These are phyloP conservation scores for Schrenkiella parvula DNA, from an alignment of 345 rosid species.

Conservation along the genomic window DNA sequence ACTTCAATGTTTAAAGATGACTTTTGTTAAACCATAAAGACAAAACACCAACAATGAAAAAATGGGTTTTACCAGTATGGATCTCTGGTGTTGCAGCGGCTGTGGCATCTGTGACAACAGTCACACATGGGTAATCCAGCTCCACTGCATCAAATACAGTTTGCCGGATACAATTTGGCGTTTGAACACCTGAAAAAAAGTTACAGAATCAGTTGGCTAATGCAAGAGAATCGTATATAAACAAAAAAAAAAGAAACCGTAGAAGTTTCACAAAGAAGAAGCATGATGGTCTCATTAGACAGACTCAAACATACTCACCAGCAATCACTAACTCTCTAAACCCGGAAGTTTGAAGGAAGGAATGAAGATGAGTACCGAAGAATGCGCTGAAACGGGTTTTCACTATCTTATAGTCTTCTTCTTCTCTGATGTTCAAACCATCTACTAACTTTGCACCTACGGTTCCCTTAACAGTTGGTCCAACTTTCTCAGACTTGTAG, in stretches of 20 bases:
- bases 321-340: slow-evolving; percentile 49
- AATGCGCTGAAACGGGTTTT: slow-evolving; percentile 90
- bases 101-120: slow-evolving; percentile 72
- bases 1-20: background rate
- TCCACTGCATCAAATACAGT: slow-evolving; percentile 88
- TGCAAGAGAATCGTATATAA: background rate
- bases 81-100: slow-evolving; percentile 84
- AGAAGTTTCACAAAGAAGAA: background rate
- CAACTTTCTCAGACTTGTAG: slow-evolving; percentile 49
- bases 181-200: slow-evolving; percentile 58
- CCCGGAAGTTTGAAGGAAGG: slow-evolving; percentile 52
- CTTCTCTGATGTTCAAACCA: slow-evolving; percentile 65
- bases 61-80: slow-evolving; percentile 47
- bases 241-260: too few relatives aligned
- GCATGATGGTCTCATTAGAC: background rate
- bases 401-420: slow-evolving; percentile 76
- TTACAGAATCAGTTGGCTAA: background rate
- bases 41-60: background rate
- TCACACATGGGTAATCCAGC: slow-evolving; percentile 51
- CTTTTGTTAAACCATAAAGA: background rate
- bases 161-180: slow-evolving; percentile 85
- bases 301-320: slow-evolving; percentile 42
- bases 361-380: slow-evolving; percentile 71
- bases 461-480: slow-evolving; percentile 57
- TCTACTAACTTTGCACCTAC: slow-evolving; percentile 65